Base-by-base conservation (phyloP, 306 rosid species). In the Citrullus colocynthis region DNA sequence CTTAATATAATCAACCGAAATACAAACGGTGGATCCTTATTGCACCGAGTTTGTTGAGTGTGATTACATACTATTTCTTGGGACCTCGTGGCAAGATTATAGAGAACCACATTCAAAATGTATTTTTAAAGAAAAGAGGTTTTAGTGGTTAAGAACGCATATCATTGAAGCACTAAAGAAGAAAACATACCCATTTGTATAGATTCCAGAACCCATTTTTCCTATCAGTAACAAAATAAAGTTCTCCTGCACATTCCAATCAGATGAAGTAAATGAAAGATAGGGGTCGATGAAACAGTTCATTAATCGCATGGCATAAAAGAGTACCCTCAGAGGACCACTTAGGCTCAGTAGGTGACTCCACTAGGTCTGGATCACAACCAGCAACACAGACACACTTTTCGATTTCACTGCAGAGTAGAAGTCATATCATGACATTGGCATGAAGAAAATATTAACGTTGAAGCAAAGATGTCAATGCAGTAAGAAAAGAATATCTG, bases 311-410 rank as follows among this genome's bases (percentile, higher is more conserved):
- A 41, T 41, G 74, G 54, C 34, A 67, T 12, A 67, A n/a, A 5
- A 21, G 13, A 62, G 65, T 85, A 94, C 98, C 98, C 75, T 69
- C 62, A 20, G 96, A 80, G 45, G 98, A 95, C 98, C 98, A 95
- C 92, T 90, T 92, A 42, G 98, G 98, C 89, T 90, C 98, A 62
- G 88, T 85, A 74, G 97, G 91, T 58, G 98, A 90, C 87, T 92
- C 98, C 85, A 89, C 89, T 51, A 86, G 52, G 10, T 76, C 79
- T 79, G 93, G 85, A 86, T 94, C 92, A 58, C 61, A 55, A 16
- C 98, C 96, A 84, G 95, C 90, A 81, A 92, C 84, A 80, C 93
- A 88, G 48, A 86, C 76, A 74, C 87, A 85, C 78, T 90, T 90
- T 74, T 55, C 12, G 74, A 92, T 80, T 74, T 90, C 87, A 63